Evolutionary conservation across 345 rosid genomes (phyloP).

Genomic region (Eucalyptus pauciflora): DNA sequence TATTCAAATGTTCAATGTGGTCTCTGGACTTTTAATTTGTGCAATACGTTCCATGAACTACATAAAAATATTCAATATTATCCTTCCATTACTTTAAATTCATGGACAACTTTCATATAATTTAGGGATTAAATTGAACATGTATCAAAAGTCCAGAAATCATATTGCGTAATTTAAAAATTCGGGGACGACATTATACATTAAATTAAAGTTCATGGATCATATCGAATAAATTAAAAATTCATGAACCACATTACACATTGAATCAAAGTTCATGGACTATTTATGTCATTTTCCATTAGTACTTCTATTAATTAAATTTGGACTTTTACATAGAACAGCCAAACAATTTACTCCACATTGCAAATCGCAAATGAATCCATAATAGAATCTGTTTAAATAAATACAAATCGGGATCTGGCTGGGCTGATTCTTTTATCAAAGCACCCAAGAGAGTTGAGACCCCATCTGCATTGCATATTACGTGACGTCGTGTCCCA

Average conservation of each 20-base stretch:
- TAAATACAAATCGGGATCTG: neutral
- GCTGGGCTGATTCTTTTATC: neutral
- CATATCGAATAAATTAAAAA: too few species aligned
- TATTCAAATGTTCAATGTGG: rapidly evolving
- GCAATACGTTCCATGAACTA: rapidly evolving
- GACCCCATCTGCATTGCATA: neutral
- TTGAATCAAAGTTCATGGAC: rapidly evolving
- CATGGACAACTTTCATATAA: too few species aligned
- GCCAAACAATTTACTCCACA: neutral
- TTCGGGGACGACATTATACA: rapidly evolving
- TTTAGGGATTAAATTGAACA: rapidly evolving
- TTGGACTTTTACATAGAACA: neutral
- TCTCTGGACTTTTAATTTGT: too few species aligned
- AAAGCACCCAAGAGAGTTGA: neutral
- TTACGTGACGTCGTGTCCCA: rapidly evolving
- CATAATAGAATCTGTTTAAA: neutral
- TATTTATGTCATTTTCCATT: neutral
- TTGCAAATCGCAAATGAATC: neutral
- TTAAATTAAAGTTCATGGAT: rapidly evolving
- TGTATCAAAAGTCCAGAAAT: rapidly evolving
- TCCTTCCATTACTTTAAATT: too few species aligned
- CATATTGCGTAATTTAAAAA: rapidly evolving
- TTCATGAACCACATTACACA: rapidly evolving
- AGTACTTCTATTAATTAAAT: neutral
- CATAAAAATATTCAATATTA: rapidly evolving